A percentile compares a stretch with the other conserved stretches of the same genome.
phyloP scores from a whole-genome alignment of 257 asterid genomes.

The Solanum tarapatanum region DNA sequence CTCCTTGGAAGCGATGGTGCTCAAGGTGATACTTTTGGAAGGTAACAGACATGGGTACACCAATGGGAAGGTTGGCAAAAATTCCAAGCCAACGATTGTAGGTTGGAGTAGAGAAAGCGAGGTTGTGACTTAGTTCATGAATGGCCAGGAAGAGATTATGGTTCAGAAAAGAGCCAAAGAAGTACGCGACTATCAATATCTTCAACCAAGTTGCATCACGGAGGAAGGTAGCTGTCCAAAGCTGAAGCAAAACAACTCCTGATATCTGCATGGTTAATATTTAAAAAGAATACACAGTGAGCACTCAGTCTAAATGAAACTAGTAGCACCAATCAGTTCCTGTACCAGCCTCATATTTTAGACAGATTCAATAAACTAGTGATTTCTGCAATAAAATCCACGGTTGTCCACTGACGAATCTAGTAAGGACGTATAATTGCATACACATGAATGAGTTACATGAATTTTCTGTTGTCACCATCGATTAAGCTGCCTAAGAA shows the following conservation, averaged over 20 bases:
- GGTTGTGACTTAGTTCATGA: slow-evolving; percentile 92
- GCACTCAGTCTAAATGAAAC: not conserved
- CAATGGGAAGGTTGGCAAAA: slow-evolving; percentile 84
- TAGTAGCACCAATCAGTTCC: not conserved
- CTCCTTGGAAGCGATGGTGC: slow-evolving; percentile 95
- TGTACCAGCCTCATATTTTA: not conserved
- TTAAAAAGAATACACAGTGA: not conserved
- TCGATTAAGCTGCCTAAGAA: not conserved
- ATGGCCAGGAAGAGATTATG: slow-evolving; percentile 94
- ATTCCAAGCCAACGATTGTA: slow-evolving; percentile 92
- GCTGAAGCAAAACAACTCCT: slow-evolving; percentile 68
- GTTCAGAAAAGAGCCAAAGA: slow-evolving; percentile 88
- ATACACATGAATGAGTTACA: not conserved
- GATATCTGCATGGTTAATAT: slow-evolving; percentile 37
- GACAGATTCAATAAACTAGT: not conserved
- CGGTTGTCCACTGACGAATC: not conserved
- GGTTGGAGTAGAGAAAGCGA: slow-evolving; percentile 75
- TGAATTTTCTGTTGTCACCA: not conserved
- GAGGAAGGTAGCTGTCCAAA: slow-evolving; percentile 81
- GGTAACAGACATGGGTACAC: slow-evolving; percentile 93
- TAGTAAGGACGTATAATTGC: not conserved
- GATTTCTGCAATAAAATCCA: not conserved
- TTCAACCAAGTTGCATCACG: slow-evolving; percentile 52
- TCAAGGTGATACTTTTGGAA: slow-evolving; percentile 97
- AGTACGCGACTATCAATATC: slow-evolving; percentile 55